Percentiles rank a stretch among this genome's conserved stretches.
Conservation (phyloP, 1,284 basidiomycete genomes). For the Trametes sp. region DNA sequence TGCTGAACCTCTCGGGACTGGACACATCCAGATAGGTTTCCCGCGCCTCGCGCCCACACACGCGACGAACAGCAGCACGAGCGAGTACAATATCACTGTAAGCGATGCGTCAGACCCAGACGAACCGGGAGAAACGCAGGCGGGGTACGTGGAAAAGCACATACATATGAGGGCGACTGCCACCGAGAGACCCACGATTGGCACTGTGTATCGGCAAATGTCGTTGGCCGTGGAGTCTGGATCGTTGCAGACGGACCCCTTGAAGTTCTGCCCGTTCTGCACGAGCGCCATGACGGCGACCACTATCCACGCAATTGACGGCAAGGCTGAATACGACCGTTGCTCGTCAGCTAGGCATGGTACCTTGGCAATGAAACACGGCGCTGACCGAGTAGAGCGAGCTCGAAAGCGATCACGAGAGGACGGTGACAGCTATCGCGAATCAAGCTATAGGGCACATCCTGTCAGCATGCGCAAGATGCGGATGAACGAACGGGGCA, state of each 20-base stretch:
- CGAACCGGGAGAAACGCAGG: too few relatives aligned
- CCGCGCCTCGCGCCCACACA: background rate
- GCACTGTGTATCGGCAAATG: background rate
- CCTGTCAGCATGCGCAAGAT: background rate
- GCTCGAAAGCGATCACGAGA: background rate
- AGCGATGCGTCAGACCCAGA: too few relatives aligned
- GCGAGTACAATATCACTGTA: slow-evolving; percentile 4
- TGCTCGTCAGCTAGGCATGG: too few relatives aligned
- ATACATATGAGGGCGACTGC: background rate
- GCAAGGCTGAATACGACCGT: background rate
- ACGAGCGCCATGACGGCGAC: background rate
- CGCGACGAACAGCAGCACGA: slow-evolving; percentile 2
- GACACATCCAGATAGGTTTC: slow-evolving; percentile 5
- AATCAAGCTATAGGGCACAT: background rate
- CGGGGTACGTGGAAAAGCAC: background rate
- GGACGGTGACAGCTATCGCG: slow-evolving; percentile 13
- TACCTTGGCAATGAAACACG: too few relatives aligned
- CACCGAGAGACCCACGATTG: slow-evolving; percentile 2
- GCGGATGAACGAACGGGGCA: background rate
- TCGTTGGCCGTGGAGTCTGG: background rate
- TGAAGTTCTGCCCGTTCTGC: slow-evolving; percentile 2
- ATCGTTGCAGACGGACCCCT: background rate
- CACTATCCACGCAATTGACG: background rate
- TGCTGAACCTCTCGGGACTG: background rate
- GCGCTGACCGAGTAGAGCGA: background rate